Conservation (phyloP, 2,329 filamentous ascomycete species). For the Cordyceps javanica region DNA sequence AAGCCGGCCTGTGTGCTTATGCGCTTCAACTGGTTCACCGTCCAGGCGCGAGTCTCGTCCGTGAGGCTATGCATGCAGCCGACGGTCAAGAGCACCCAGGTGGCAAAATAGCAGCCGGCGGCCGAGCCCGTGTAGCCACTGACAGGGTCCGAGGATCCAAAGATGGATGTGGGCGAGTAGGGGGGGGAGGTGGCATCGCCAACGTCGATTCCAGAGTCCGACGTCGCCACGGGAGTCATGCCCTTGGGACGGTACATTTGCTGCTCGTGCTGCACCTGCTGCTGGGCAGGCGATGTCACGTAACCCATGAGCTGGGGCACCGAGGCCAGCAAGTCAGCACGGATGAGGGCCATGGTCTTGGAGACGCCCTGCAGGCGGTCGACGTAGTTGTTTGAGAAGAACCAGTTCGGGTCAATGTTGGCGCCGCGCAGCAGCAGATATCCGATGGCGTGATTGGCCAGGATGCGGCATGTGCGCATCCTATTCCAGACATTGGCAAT, state of each 20-base stretch:
- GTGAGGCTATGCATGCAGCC: conserved; percentile 14
- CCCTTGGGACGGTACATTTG: conserved; percentile 12
- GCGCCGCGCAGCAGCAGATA: conserved; percentile 11
- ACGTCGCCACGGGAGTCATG: conserved; percentile 5
- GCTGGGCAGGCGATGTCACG: conserved; percentile 11
- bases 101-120: conserved; percentile 9
- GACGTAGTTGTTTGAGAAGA: conserved; percentile 13
- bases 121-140: conserved; percentile 10
- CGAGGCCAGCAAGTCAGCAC: conserved; percentile 8
- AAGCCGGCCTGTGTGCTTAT: conserved; percentile 11
- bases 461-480: conserved; percentile 12
- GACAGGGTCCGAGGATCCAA: conserved; percentile 7
- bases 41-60: conserved; percentile 12
- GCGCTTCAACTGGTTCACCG: conserved; percentile 7
- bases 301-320: conserved; percentile 13
- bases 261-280: conserved; percentile 13
- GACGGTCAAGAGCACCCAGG: conserved; percentile 9
- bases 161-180: conserved; percentile 9
- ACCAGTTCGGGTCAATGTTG: conserved; percentile 13
- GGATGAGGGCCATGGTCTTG: conserved; percentile 9
- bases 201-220: conserved; percentile 8
- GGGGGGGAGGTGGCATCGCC: conserved; percentile 1
- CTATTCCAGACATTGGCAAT: conserved; percentile 13
- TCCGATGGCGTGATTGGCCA: conserved; percentile 12
- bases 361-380: conserved; percentile 11